phyloP scores from a whole-genome alignment of 495 filamentous ascomycete genomes.

The Penicillium arizonense region DNA sequence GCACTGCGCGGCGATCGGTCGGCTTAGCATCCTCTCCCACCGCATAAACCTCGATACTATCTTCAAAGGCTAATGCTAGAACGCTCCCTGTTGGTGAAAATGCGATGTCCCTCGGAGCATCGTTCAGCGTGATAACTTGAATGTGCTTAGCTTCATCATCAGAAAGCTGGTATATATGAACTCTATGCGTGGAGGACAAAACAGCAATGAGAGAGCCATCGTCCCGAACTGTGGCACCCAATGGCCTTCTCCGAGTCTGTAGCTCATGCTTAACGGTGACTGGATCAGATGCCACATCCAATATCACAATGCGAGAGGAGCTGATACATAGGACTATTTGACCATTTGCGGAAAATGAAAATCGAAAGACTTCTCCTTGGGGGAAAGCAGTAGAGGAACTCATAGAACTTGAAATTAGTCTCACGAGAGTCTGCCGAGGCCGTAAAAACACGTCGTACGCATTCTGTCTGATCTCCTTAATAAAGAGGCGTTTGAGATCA shows the following conservation, averaged over 20 bases:
- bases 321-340: constrained; percentile 75
- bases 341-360: constrained; percentile 72
- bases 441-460: constrained; percentile 76
- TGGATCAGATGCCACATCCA: constrained; percentile 59
- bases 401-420: constrained; percentile 77
- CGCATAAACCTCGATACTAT: constrained; percentile 82
- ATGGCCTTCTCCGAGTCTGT: constrained; percentile 73
- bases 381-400: constrained; percentile 78
- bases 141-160: constrained; percentile 60
- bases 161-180: constrained; percentile 75
- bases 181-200: constrained; percentile 72
- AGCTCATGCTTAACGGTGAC: constrained; percentile 71
- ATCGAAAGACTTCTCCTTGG: constrained; percentile 82
- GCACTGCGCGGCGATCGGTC: constrained; percentile 74
- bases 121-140: constrained; percentile 69
- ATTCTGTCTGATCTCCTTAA: constrained; percentile 70
- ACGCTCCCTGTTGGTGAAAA: constrained; percentile 79
- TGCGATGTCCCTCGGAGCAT: constrained; percentile 72
- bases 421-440: constrained; percentile 67
- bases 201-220: constrained; percentile 77
- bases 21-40: constrained; percentile 59
- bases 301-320: constrained; percentile 82
- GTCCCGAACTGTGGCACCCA: constrained; percentile 76
- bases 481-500: constrained; percentile 63
- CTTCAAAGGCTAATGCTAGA: constrained; percentile 81